Percentiles rank a stretch among this genome's conserved stretches.
Evolutionary conservation across 768 basidiomycete species (phyloP).

Genomic region (Auriscalpium microsporum): DNA sequence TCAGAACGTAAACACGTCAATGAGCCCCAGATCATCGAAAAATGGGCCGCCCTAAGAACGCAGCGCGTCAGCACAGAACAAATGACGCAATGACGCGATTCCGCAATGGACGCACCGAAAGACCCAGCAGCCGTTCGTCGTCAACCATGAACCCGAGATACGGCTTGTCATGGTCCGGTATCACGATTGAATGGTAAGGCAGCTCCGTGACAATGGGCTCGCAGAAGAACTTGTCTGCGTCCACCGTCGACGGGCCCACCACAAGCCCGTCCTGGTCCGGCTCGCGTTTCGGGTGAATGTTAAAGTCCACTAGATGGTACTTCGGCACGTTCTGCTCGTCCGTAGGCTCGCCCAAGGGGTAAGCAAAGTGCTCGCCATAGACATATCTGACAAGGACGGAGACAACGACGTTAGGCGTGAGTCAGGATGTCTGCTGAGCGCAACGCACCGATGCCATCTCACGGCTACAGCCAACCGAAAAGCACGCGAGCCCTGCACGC

Average conservation of each 20-base stretch:
- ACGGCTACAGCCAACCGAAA: conserved; percentile 22
- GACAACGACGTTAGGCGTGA: background rate
- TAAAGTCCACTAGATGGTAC: conserved; percentile 24
- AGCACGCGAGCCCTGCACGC: conserved; percentile 26
- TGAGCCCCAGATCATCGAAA: conserved; percentile 27
- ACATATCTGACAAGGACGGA: conserved; percentile 19
- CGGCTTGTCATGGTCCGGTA: conserved; percentile 1
- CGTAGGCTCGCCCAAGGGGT: conserved; percentile 13
- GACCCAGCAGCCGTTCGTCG: conserved; percentile 28
- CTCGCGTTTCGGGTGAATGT: conserved; percentile 13
- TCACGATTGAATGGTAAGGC: conserved; percentile 19
- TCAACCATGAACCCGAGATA: conserved; percentile 34
- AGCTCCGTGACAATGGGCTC: conserved; percentile 20
- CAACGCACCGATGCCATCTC: conserved; percentile 28
- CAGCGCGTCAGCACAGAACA: too few species aligned
- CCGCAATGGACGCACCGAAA: conserved; percentile 22
- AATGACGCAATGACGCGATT: too few species aligned
- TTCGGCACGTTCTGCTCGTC: background rate
- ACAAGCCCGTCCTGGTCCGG: background rate
- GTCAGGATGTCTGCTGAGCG: too few species aligned
- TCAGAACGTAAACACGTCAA: conserved; percentile 31
- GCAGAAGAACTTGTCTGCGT: conserved; percentile 15
- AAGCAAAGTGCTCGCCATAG: conserved; percentile 32
- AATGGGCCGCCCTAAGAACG: conserved; percentile 19
- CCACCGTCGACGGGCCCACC: background rate